These are phyloP conservation scores for Paecilomyces sp. DNA, from an alignment of 2,329 filamentous ascomycete species.

Conservation along the genomic window DNA sequence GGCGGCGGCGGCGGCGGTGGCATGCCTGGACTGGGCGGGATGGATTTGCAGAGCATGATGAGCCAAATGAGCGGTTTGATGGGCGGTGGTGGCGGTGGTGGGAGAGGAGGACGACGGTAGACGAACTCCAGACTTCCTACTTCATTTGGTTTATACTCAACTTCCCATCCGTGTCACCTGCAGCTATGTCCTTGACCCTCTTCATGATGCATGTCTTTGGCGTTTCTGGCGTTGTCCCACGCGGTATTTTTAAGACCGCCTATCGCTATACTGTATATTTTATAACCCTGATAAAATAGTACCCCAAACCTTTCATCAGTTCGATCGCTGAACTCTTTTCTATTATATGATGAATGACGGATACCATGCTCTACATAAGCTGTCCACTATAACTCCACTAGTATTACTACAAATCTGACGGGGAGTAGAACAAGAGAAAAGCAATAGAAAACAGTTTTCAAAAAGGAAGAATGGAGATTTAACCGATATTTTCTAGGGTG, in stretches of 20 bases:
- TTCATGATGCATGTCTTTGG: background rate
- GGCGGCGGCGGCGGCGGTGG: slow-evolving; percentile 59
- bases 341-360: too few species aligned
- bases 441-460: background rate
- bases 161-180: background rate
- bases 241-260: background rate
- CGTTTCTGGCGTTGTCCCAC: background rate
- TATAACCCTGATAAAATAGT: background rate
- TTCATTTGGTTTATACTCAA: background rate
- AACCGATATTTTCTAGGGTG: too few species aligned
- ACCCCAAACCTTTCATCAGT: background rate
- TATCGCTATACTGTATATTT: background rate
- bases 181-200: background rate
- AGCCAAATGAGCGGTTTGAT: slow-evolving; percentile 65
- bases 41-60: slow-evolving; percentile 66
- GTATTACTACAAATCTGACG: too few species aligned
- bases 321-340: background rate
- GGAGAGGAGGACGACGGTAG: slow-evolving; percentile 10
- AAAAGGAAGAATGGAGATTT: too few species aligned
- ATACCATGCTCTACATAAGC: too few species aligned
- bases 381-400: too few species aligned
- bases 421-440: background rate
- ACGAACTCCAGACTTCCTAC: background rate
- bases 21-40: slow-evolving; percentile 52
- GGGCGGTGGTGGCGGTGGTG: slow-evolving; percentile 30